Evolutionary conservation across 768 basidiomycete species (phyloP), one percentile per base, ranked within the genome.

Genomic region (Paxillus ammoniavirescens): DNA sequence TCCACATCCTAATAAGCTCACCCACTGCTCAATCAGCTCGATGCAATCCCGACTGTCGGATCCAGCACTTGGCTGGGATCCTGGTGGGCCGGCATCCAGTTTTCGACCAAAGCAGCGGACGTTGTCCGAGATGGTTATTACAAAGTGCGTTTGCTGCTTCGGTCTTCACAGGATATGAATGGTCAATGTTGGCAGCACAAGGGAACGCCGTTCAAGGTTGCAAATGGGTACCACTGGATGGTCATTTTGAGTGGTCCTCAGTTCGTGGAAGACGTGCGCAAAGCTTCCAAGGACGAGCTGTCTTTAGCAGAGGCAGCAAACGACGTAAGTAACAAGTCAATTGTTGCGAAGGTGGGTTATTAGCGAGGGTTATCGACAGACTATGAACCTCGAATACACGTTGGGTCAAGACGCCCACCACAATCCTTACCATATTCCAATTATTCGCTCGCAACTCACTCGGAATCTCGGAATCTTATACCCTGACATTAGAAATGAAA

Each of bases 401-500:
- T 42, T 79, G 2, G 72, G 73, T 0, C 51, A 57, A 1, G 62
- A 71, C 18, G 43, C 75, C 28, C 23, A 51, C 15, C 31, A 65
- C 1, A 60, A 72, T 51, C 31, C 33, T 10, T 74, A 72, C 44
- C 72, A 73, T 37, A 38, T 62, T 3, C 23, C 30, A 2, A 54
- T 71, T 31, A 38, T 72, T 15, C 66, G 65, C 18, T 49, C 51
- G 8, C 58, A 65, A 18, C 62, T 77, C 8, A 68, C 75, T 10
- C 68, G 77, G 12, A 73, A 73, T 41, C 65, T 82, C 7, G 65
- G 63, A 1, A 49, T 45, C 3, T 58, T 73, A 8, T 75, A 78
- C 49, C 66, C 74, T 1, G 72, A 73, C 17, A 57, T 82, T 9
- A 66, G 67, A 3, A 73, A 79, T 28, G 83, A 84, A 57, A 67